phyloP scores from a whole-genome alignment of 2,329 filamentous ascomycete species.

The Diaporthe velutina region DNA sequence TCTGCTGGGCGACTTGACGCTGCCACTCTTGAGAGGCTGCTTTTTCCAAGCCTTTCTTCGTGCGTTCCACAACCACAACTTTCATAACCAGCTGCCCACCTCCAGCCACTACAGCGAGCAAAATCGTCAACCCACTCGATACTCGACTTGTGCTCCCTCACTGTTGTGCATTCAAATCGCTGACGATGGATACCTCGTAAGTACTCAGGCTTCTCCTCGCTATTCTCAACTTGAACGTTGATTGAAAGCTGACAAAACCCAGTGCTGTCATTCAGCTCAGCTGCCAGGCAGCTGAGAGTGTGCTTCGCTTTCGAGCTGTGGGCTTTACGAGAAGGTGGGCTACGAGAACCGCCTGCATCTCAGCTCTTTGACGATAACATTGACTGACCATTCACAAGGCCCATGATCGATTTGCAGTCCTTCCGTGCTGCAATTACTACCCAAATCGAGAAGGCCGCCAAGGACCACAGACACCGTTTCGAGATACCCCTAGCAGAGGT shows the following conservation, averaged over 20 bases:
- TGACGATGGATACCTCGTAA: neutral
- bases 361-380: too few species aligned
- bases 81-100: too few species aligned
- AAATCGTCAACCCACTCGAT: neutral
- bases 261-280: slow-evolving; percentile 24
- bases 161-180: neutral
- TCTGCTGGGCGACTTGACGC: neutral
- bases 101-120: too few species aligned
- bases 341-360: accelerated
- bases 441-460: neutral
- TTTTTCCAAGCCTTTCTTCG: neutral
- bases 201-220: neutral
- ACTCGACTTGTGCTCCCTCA: neutral
- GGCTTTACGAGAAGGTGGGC: slow-evolving; percentile 15
- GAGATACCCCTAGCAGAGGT: slow-evolving; percentile 16
- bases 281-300: slow-evolving; percentile 26
- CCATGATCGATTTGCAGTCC: neutral
- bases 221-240: too few species aligned
- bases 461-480: neutral
- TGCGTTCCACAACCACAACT: too few species aligned
- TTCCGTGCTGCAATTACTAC: neutral
- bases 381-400: neutral
- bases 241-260: neutral
- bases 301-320: slow-evolving; percentile 13
- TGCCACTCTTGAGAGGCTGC: neutral